Evolutionary conservation across 129 eudicot genomes (phyloP), one percentile per base, ranked within the genome.

Genomic region (Silybum marianum): DNA sequence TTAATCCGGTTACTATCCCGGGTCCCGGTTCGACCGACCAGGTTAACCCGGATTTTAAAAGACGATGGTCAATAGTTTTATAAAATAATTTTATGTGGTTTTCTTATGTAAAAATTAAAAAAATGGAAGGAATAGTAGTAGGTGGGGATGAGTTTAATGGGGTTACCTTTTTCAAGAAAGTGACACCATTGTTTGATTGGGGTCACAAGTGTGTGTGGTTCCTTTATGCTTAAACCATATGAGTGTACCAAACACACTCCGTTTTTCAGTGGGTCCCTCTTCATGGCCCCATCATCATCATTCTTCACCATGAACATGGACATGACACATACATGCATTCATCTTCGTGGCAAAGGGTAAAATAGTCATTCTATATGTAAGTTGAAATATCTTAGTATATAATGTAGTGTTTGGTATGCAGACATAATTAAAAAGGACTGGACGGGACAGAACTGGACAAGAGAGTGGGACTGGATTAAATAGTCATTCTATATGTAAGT

Each of bases 181-280:
- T 79, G 83, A 79, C 70, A 70, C 82, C 76, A 79, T 79, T 22
- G 77, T 79, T 79, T 79, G 77, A 71, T 69, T 30, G 72, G 76
- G 82, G 24, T 76, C 81, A 82, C 85, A 38, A 76, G 77, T 54
- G 77, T 82, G 67, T 76, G 77, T 82, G 85, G 85, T 76, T 82
- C 85, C 81, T 76, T 76, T 82, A 51, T 82, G 81, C 77, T 81
- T 69, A 82, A 69, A 82, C 85, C 85, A 69, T 68, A 68, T 69
- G 82, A 76, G 85, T 82, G 77, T 76, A 82, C 85, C 81, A 34
- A 65, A 82, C 24, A 51, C 85, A 14, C 65, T 82, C 71, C 77
- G 69, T 68, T 75, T 75, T 82, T 69, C 63, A 76, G 11, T 67
- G 36, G 85, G 77, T 58, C 81, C 85, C 81, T 11, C 72, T 69